A percentile compares a stretch with the other conserved stretches of the same genome.
phyloP scores from a whole-genome alignment of 768 basidiomycete species.

The Leccinellum albellum region DNA sequence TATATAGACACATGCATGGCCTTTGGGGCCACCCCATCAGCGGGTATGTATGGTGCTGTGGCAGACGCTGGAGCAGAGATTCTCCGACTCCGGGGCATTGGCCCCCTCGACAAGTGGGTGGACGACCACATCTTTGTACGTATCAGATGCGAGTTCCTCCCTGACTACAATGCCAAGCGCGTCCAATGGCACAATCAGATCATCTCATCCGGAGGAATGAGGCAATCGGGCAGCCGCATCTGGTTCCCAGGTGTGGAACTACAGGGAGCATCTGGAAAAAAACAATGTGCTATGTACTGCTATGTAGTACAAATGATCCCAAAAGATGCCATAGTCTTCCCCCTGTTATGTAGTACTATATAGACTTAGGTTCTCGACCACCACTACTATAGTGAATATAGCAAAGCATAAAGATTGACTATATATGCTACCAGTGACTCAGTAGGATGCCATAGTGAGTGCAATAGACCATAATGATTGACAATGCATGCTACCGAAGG shows the following conservation, averaged over 20 bases:
- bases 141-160: no score
- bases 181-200: no score
- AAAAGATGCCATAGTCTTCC: not conserved
- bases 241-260: no score
- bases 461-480: not conserved
- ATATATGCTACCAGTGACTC: not conserved
- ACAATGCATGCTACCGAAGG: no score
- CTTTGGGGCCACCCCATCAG: not conserved
- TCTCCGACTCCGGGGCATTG: not conserved
- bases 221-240: no score
- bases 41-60: not conserved
- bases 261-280: not conserved
- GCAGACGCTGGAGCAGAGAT: not conserved
- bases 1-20: not conserved
- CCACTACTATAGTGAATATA: not conserved
- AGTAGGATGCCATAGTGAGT: not conserved
- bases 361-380: not conserved
- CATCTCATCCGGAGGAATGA: no score
- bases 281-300: not conserved
- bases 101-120: not conserved
- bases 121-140: not conserved
- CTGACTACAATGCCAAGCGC: no score
- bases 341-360: not conserved
- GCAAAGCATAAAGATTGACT: not conserved
- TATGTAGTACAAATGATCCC: not conserved